Evolutionary conservation across 2,329 filamentous ascomycete genomes (phyloP).

Genomic region (Keithomyces neogunnii): DNA sequence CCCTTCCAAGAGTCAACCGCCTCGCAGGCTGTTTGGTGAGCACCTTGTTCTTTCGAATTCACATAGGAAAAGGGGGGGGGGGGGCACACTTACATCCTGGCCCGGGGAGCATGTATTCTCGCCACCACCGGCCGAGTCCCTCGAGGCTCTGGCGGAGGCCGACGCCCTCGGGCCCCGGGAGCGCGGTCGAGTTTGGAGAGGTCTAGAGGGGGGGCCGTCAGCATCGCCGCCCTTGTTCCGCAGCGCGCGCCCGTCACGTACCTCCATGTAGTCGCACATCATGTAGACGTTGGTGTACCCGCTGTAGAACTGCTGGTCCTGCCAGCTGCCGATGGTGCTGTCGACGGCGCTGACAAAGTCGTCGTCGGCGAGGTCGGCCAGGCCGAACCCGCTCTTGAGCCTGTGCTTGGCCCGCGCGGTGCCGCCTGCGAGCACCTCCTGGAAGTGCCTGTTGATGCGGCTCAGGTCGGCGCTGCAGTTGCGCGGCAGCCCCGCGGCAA

Average conservation of each 20-base stretch:
- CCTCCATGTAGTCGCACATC: conserved; percentile 26
- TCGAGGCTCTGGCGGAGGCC: conserved; percentile 42
- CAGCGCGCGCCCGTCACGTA: conserved; percentile 4
- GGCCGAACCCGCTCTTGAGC: conserved; percentile 35
- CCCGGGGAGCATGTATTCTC: conserved; percentile 30
- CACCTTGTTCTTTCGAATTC: not conserved
- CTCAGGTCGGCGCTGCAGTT: conserved; percentile 57
- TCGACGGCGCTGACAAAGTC: conserved; percentile 37
- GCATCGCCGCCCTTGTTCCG: not conserved
- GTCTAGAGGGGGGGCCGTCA: not conserved
- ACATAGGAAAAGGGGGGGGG: not conserved
- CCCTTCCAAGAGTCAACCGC: conserved; percentile 39
- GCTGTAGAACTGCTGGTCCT: conserved; percentile 23
- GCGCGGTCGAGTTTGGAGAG: not conserved
- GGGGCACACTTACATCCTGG: conserved; percentile 29
- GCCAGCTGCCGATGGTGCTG: conserved; percentile 22
- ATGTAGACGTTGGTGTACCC: conserved; percentile 26
- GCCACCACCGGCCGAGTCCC: conserved; percentile 48
- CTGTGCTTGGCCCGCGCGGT: conserved; percentile 22
- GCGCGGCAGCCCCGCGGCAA: conserved; percentile 34
- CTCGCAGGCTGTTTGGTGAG: conserved; percentile 30
- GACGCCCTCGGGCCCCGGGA: conserved; percentile 31
- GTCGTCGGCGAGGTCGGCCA: conserved; percentile 29
- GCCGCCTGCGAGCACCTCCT: conserved; percentile 36
- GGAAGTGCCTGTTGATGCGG: conserved; percentile 37